A percentile compares a stretch with the other conserved stretches of the same genome.
Conservation (phyloP, 768 basidiomycete genomes). For the Calocybe gangraenosa region DNA sequence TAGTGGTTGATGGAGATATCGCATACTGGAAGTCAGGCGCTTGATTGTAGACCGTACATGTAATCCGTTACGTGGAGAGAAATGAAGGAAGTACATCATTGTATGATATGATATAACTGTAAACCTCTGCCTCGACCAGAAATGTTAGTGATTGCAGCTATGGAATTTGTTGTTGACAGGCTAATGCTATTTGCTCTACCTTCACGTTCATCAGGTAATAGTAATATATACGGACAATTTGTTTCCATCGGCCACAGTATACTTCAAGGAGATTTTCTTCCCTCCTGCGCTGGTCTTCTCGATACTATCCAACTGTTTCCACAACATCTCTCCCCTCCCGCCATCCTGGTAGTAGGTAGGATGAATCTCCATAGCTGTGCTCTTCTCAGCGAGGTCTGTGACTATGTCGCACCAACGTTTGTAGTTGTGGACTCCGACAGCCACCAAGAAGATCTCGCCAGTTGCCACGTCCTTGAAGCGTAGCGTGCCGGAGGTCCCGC, state of each 20-base stretch:
- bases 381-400: constrained; percentile 22
- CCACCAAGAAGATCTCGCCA: constrained; percentile 28
- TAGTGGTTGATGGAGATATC: constrained; percentile 87
- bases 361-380: constrained; percentile 23
- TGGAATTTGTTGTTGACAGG: too few species aligned
- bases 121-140: too few species aligned
- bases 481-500: constrained; percentile 35
- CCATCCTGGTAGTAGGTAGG: constrained; percentile 21
- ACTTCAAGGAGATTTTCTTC: background rate
- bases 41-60: constrained; percentile 18
- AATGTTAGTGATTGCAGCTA: too few species aligned
- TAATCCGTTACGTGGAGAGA: background rate
- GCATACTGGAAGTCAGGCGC: constrained; percentile 88
- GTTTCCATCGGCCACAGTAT: too few species aligned
- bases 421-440: constrained; percentile 35
- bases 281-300: background rate
- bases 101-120: too few species aligned
- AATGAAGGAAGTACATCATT: too few species aligned
- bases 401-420: constrained; percentile 35
- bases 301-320: background rate
- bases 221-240: too few species aligned
- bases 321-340: background rate
- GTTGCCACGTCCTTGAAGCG: constrained; percentile 23
- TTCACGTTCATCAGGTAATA: too few species aligned
- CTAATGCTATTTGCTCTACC: too few species aligned